phyloP scores from a whole-genome alignment of 2,329 filamentous ascomycete genomes.

The Aspergillus eucalypticola region DNA sequence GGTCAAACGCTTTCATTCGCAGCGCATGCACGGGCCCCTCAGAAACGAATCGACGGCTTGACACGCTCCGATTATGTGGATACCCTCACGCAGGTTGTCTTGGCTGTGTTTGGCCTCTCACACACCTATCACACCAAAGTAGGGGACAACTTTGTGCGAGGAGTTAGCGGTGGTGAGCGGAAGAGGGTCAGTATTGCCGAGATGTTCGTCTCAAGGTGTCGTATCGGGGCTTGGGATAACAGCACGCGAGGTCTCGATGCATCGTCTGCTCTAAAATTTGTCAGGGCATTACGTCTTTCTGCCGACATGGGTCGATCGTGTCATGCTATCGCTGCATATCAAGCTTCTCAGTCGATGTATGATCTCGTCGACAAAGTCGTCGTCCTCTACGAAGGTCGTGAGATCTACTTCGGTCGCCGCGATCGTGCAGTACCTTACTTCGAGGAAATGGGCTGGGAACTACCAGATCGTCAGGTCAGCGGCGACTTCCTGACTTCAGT shows the following conservation, averaged over 20 bases:
- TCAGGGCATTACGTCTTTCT: slow-evolving; percentile 41
- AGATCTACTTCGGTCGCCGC: slow-evolving; percentile 72
- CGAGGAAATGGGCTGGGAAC: slow-evolving; percentile 66
- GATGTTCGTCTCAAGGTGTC: slow-evolving; percentile 13
- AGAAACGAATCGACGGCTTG: slow-evolving; percentile 6
- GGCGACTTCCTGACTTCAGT: slow-evolving; percentile 69
- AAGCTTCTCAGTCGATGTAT: slow-evolving; percentile 50
- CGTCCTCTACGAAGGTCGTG: slow-evolving; percentile 71
- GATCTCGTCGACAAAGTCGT: slow-evolving; percentile 71
- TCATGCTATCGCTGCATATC: slow-evolving; percentile 61
- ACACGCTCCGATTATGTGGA: slow-evolving; percentile 8
- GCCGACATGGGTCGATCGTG: slow-evolving; percentile 11
- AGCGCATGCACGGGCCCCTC: slow-evolving; percentile 52
- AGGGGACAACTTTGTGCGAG: slow-evolving; percentile 18
- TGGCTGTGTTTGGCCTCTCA: slow-evolving; percentile 15
- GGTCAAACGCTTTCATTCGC: slow-evolving; percentile 75
- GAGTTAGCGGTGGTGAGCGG: slow-evolving; percentile 33
- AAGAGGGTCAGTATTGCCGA: slow-evolving; percentile 54
- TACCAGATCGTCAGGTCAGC: slow-evolving; percentile 65
- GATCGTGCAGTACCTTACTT: slow-evolving; percentile 63
- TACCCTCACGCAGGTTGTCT: slow-evolving; percentile 6
- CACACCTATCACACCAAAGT: slow-evolving; percentile 16
- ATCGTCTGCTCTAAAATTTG: slow-evolving; percentile 56
- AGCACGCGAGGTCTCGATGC: slow-evolving; percentile 43
- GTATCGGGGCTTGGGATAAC: slow-evolving; percentile 41